Percentiles rank a stretch among this genome's conserved stretches.
phyloP scores from a whole-genome alignment of 2,329 filamentous ascomycete species.

The Chaetomiaceae sp. region DNA sequence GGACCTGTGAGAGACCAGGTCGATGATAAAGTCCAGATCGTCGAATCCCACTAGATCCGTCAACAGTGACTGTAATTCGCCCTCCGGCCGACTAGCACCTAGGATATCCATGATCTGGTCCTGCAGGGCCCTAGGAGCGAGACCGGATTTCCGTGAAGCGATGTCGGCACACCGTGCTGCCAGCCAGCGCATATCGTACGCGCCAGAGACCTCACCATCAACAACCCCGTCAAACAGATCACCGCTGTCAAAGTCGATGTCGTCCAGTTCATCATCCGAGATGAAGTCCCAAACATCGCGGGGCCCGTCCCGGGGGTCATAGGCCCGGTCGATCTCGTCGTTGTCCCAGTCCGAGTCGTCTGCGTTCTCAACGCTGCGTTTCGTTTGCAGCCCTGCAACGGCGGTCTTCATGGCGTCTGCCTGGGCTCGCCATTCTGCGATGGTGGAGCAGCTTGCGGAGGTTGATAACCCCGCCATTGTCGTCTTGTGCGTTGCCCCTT shows the following conservation, averaged over 20 bases:
- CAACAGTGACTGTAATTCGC: conserved; percentile 85
- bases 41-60: conserved; percentile 90
- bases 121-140: conserved; percentile 66
- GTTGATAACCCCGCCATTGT: conserved; percentile 39
- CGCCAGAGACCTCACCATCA: conserved; percentile 35
- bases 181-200: conserved; percentile 65
- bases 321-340: conserved; percentile 52
- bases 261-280: conserved; percentile 67
- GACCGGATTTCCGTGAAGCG: conserved; percentile 58
- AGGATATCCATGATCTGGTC: conserved; percentile 74
- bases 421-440: conserved; percentile 72
- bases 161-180: conserved; percentile 62
- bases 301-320: conserved; percentile 48
- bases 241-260: conserved; percentile 44
- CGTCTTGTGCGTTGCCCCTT: too few relatives aligned
- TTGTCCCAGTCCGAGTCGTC: conserved; percentile 59
- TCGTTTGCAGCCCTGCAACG: conserved; percentile 59
- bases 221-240: conserved; percentile 31
- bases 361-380: conserved; percentile 37
- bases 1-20: conserved; percentile 73
- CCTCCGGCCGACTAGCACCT: conserved; percentile 62
- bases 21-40: conserved; percentile 87
- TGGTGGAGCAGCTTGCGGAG: conserved; percentile 24
- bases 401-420: conserved; percentile 82
- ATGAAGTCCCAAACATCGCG: conserved; percentile 94